Evolutionary conservation across 208 protist species (phyloP).

Genomic region (Spongospora subterranea): DNA sequence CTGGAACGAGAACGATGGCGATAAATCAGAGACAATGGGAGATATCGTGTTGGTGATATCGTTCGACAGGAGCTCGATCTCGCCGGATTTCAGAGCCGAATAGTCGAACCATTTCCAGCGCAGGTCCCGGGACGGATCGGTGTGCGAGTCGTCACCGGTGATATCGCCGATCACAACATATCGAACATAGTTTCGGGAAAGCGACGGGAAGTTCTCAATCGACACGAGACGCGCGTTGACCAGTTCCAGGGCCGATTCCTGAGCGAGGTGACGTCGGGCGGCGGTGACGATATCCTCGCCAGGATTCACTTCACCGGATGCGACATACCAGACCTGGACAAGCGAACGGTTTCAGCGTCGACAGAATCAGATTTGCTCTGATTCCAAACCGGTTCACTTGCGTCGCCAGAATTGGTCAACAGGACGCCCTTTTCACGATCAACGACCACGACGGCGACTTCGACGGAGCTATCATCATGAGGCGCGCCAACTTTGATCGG

Average conservation of each 20-base stretch:
- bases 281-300: slow-evolving; percentile 6
- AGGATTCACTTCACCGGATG: neutral
- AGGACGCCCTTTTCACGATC: neutral
- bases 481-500: neutral
- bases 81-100: neutral
- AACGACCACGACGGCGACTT: slow-evolving; percentile 2
- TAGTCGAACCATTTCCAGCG: neutral
- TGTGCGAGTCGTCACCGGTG: neutral
- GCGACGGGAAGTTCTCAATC: slow-evolving; percentile 46
- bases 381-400: neutral
- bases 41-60: neutral
- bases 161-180: slow-evolving; percentile 15
- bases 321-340: slow-evolving; percentile 40
- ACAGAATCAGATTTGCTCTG: neutral
- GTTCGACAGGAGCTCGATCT: neutral
- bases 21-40: neutral
- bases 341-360: neutral
- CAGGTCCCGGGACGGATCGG: neutral
- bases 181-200: slow-evolving; percentile 12
- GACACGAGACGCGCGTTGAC: neutral
- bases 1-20: neutral
- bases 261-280: neutral
- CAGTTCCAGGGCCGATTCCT: neutral
- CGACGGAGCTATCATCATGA: slow-evolving; percentile 24
- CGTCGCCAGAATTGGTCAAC: neutral